phyloP scores from a whole-genome alignment of 331 rosid species.

The Malus hybrid region DNA sequence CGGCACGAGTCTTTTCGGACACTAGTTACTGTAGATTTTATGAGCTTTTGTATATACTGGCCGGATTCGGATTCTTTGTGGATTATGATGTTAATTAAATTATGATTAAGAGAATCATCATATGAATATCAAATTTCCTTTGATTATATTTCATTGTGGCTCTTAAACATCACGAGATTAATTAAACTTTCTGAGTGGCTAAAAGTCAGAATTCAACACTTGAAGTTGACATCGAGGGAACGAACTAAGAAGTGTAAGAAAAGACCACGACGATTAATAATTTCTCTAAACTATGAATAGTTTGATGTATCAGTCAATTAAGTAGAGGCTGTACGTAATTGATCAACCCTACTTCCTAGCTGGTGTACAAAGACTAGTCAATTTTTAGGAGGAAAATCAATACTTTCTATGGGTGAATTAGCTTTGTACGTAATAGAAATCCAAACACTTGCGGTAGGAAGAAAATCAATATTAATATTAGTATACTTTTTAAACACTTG shows the following conservation, averaged over 20 bases:
- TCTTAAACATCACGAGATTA: background rate
- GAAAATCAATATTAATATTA: too few relatives aligned
- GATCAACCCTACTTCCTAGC: background rate
- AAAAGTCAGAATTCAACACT: background rate
- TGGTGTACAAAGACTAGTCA: background rate
- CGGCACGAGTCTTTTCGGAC: background rate
- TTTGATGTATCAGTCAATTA: background rate
- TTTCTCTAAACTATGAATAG: background rate
- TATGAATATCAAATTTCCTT: background rate
- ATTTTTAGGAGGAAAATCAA: background rate
- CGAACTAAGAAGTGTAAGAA: background rate
- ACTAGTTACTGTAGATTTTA: background rate
- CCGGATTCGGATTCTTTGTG: constrained; percentile 1
- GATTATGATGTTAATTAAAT: background rate
- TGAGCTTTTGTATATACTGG: constrained; percentile 5
- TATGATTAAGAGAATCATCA: background rate
- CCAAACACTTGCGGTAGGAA: background rate
- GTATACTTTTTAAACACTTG: background rate
- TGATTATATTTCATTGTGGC: background rate
- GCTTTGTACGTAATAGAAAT: background rate
- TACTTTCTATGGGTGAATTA: background rate
- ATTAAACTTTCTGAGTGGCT: background rate
- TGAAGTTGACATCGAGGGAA: background rate
- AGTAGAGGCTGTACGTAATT: background rate
- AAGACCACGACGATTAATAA: background rate